Base-by-base conservation (phyloP, 2,329 filamentous ascomycete genomes). In the Calonectria fujianensis region DNA sequence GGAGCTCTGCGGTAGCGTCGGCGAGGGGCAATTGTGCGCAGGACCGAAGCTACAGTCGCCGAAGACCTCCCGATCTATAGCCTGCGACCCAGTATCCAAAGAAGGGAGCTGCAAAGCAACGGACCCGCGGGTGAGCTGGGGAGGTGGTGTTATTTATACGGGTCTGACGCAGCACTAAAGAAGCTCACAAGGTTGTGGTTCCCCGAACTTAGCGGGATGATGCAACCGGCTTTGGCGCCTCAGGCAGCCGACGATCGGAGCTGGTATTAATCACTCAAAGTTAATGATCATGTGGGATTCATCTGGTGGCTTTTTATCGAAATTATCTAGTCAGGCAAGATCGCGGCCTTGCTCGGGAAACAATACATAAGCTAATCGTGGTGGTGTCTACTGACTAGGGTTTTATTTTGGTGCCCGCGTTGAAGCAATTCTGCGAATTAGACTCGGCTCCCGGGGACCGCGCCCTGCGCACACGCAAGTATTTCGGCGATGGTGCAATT, bases 191-290 rank as follows among this genome's bases (percentile, higher is more conserved):
- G 71, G 61, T 72, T 76, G 74, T 70, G 29, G 50, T 67, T 54
- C 73, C 74, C 77, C 76, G 71, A 77, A 72, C 70, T 75, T 70
- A 77, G 74, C 74, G 61, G 63, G 68, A 81, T 81, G 80, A 81
- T 81, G 80, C 80, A 81, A 81, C 73, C 66, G 67, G 68, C 59
- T 65, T 81, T 80, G 79, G 54, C 73, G 80, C 80, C 80, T 81
- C 72, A 81, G 80, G 80, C 80, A 81, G 78, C 80, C 77, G 72
- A 78, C 61, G 69, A 79, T 80, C 77, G 78, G 78, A 80, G 67
- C 51, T 41, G 37, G 39, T 69, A 72, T 63, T 70, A 74, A 70
- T 72, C 59, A 70, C 66, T 72, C 68, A 63, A 24, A 45, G 20
- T 50, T 63, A 29, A 63, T 39, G 8, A 14, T 29, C 35, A 13